Base-by-base conservation (phyloP, 305 asterid genomes). In the Ajuga reptans region DNA sequence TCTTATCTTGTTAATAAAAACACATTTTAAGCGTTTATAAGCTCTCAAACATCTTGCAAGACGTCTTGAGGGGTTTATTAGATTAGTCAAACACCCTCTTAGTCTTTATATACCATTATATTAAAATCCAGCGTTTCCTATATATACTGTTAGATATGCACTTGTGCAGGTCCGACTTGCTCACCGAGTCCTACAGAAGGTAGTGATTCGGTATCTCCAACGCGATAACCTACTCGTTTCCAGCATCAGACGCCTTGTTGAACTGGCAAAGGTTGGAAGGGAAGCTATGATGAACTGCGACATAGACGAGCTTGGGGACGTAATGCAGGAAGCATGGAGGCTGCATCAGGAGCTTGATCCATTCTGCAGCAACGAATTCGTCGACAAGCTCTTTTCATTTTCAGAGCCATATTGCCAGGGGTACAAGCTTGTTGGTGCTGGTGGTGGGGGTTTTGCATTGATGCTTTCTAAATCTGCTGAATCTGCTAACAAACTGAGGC, bases 271-370 rank as follows among this genome's bases (percentile, higher is more conserved):
- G 82, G 73, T 77, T 9, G 95, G 97, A 37, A 84, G 99, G 83
- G 96, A 93, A 76, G 96, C 94, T 57, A 62, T 93, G 58, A 93
- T 93, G 99, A 93, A 86, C 66, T 74, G 89, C 17, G 85, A 89
- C 66, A 42, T 93, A 31, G 95, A 86, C 63, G 91, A 83, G 78
- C 69, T 93, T 1, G 99, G 99, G 63, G 83, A 66, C 8, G 73
- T 84, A 54, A 89, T 93, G 96, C 72, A 72, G 74, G 96, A 93
- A 77, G 91, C 91, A 12, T 93, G 99, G 99, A 87, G 96, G 81
- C 71, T 93, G 80, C 99, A 93, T 79, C 96, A 93, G 72, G 99
- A 93, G 84, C 97, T 90, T n/a, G 97, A 90, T 82, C 99, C 97
- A 33, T 82, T 69, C 79, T 93, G 96, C 91, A 93, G 99, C 86